These are phyloP conservation scores for bread wheat (Triticum aestivum) DNA, from an alignment of 176 grass and related monocot species.

Conservation along the genomic window DNA sequence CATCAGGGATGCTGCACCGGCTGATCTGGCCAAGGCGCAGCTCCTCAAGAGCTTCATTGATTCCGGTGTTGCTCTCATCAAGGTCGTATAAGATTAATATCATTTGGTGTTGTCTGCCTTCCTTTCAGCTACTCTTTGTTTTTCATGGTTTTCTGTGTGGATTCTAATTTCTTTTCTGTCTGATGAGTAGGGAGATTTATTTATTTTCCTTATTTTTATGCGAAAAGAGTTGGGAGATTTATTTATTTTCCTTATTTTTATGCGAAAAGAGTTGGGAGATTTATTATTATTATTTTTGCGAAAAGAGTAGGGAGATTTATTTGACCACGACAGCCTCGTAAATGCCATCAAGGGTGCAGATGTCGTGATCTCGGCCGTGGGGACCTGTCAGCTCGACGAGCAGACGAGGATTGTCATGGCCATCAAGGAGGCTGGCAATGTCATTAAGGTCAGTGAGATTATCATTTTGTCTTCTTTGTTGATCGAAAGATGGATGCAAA, in stretches of 20 bases:
- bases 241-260: too few relatives aligned
- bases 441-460: constrained; percentile 30
- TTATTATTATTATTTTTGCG: too few relatives aligned
- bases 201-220: too few relatives aligned
- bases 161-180: too few relatives aligned
- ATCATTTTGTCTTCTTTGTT: not conserved
- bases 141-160: too few relatives aligned
- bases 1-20: constrained; percentile 27
- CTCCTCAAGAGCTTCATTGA: constrained; percentile 16
- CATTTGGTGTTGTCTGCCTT: too few relatives aligned
- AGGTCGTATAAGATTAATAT: too few relatives aligned
- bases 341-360: not conserved
- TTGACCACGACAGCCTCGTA: not conserved
- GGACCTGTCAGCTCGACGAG: constrained; percentile 19
- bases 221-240: too few relatives aligned
- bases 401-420: constrained; percentile 49
- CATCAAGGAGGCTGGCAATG: constrained; percentile 51
- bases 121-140: too few relatives aligned
- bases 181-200: not conserved
- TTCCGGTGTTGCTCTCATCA: too few relatives aligned
- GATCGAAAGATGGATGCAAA: not conserved
- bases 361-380: constrained; percentile 41
- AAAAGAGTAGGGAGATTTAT: not conserved
- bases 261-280: not conserved
- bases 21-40: constrained; percentile 33